Evolutionary conservation across 768 basidiomycete species (phyloP).

Genomic region (Rhodotorula sphaerocarpa): DNA sequence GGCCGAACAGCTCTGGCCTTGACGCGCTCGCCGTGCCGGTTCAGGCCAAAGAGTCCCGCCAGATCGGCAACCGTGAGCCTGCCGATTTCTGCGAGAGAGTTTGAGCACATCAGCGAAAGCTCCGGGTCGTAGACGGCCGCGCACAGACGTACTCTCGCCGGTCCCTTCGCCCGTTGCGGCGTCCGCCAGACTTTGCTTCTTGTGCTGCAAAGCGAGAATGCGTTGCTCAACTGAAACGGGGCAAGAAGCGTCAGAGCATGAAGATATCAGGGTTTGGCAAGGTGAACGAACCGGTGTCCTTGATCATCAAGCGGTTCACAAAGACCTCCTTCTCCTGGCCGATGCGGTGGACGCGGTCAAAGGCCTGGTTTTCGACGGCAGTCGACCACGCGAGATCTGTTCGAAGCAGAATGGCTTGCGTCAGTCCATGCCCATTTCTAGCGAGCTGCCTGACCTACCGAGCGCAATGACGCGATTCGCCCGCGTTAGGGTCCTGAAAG

Average conservation of each 20-base stretch:
- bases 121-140: no score
- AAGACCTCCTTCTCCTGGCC: slow-evolving; percentile 38
- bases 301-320: slow-evolving; percentile 42
- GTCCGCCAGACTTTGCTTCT: slow-evolving; percentile 47
- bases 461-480: slow-evolving; percentile 67
- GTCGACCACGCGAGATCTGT: slow-evolving; percentile 44
- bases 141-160: neutral
- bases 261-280: neutral
- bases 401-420: slow-evolving; percentile 5
- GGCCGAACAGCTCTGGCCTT: no score
- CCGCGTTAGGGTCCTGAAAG: slow-evolving; percentile 49
- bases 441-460: slow-evolving; percentile 41
- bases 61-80: slow-evolving; percentile 26
- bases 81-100: slow-evolving; percentile 10
- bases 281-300: slow-evolving; percentile 28
- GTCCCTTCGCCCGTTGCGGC: slow-evolving; percentile 36
- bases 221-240: slow-evolving; percentile 51
- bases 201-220: slow-evolving; percentile 57
- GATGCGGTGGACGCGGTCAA: slow-evolving; percentile 46
- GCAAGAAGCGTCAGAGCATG: neutral
- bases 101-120: neutral
- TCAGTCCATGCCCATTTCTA: neutral
- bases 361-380: slow-evolving; percentile 42
- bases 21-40: neutral
- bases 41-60: slow-evolving; percentile 15